These are phyloP conservation scores for Euphorbia corollata DNA, from an alignment of 441 rosid genomes.

Conservation along the genomic window DNA sequence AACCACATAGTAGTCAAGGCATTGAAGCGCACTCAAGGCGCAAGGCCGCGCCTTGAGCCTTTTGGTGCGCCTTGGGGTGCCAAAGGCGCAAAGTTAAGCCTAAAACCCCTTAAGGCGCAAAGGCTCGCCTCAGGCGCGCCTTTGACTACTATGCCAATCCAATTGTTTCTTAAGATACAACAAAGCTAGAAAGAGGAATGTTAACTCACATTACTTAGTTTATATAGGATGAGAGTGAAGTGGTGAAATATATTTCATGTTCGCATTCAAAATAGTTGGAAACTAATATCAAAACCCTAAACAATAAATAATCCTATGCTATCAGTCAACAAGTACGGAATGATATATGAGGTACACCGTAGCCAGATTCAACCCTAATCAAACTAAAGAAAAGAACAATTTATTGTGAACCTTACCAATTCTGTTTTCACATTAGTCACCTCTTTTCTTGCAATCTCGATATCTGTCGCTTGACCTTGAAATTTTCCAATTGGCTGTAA, in stretches of 20 bases:
- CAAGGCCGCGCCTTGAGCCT: no score
- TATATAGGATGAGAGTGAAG: background rate
- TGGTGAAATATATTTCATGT: background rate
- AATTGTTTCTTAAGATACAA: constrained; percentile 1
- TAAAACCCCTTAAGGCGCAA: no score
- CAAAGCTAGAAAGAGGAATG: background rate
- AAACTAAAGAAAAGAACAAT: background rate
- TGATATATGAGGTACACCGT: background rate
- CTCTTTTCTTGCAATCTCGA: constrained; percentile 70
- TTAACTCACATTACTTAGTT: background rate
- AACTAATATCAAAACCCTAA: background rate
- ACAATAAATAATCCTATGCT: background rate
- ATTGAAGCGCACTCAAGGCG: no score
- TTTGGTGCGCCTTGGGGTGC: no score
- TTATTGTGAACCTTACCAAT: constrained; percentile 45
- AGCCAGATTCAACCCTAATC: background rate
- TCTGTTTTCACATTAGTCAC: constrained; percentile 55
- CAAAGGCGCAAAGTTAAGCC: no score
- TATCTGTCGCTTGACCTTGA: constrained; percentile 90
- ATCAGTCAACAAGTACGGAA: background rate
- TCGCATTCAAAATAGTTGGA: background rate
- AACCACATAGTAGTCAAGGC: no score
- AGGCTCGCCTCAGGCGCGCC: no score
- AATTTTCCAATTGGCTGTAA: constrained; percentile 81
- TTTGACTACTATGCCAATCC: background rate